Evolutionary conservation across 2,329 filamentous ascomycete species (phyloP).

Genomic region (Penicillium hesseltinei): DNA sequence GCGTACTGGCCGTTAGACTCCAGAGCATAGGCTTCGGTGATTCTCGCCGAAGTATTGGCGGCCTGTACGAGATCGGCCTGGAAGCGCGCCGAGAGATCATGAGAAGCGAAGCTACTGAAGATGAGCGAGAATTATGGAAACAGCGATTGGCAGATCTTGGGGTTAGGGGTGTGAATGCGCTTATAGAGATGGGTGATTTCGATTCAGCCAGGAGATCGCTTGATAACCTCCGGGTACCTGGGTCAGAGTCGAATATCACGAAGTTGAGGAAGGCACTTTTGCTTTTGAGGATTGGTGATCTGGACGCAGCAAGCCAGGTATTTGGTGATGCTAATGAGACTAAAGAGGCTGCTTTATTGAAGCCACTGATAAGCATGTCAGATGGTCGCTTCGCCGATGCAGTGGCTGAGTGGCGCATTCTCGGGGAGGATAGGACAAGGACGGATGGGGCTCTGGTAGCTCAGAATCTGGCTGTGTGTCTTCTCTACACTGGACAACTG

Average conservation of each 20-base stretch:
- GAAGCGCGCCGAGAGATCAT: constrained; percentile 67
- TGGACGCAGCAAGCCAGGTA: constrained; percentile 62
- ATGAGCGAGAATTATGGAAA: constrained; percentile 67
- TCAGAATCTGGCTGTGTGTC: constrained; percentile 80
- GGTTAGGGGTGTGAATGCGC: constrained; percentile 55
- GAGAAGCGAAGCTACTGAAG: constrained; percentile 51
- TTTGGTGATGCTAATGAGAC: constrained; percentile 47
- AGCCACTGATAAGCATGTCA: constrained; percentile 73
- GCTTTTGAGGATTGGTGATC: constrained; percentile 75
- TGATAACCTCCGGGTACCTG: constrained; percentile 50
- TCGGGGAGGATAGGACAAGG: constrained; percentile 49
- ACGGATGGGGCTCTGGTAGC: constrained; percentile 65
- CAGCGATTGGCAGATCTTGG: constrained; percentile 72
- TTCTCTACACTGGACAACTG: constrained; percentile 78
- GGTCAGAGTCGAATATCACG: constrained; percentile 30
- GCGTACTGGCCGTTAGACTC: constrained; percentile 77
- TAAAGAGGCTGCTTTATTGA: constrained; percentile 30
- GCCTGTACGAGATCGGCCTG: constrained; percentile 81
- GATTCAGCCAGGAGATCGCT: constrained; percentile 76
- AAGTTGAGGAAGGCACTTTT: constrained; percentile 59
- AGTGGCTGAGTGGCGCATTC: constrained; percentile 57
- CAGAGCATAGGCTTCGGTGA: constrained; percentile 86
- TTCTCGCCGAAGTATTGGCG: constrained; percentile 78
- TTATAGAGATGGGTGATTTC: constrained; percentile 73
- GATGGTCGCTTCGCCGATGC: constrained; percentile 70